Evolutionary conservation across 768 basidiomycete species (phyloP).

Genomic region (Tephrocybe sp.): DNA sequence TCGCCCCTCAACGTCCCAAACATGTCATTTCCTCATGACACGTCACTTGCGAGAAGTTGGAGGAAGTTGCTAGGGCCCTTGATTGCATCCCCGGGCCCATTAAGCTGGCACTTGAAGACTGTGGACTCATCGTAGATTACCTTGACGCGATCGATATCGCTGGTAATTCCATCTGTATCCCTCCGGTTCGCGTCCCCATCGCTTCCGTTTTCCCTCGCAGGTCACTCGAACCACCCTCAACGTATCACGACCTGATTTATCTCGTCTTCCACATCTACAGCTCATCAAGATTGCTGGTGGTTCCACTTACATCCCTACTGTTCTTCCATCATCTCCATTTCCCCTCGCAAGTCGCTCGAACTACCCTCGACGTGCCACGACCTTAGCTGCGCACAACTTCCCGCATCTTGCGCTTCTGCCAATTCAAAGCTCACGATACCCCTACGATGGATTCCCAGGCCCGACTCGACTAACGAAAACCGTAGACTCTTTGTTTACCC

Average conservation of each 20-base stretch:
- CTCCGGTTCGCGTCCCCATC: constrained; percentile 87
- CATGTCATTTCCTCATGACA: constrained; percentile 87
- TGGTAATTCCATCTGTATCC: constrained; percentile 91
- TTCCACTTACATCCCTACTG: no score
- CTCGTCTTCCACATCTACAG: no score
- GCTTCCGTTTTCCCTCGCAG: constrained; percentile 81
- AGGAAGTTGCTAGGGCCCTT: constrained; percentile 69
- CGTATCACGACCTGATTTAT: no score
- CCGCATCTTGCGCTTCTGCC: constrained; percentile 96
- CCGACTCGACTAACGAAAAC: constrained; percentile 81
- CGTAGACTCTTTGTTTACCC: constrained; percentile 92
- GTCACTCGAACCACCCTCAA: no score
- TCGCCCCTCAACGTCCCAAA: constrained; percentile 91
- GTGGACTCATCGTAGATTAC: constrained; percentile 78
- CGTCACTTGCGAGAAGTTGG: constrained; percentile 79
- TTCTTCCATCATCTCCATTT: no score
- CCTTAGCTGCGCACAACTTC: constrained; percentile 99
- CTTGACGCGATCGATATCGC: constrained; percentile 91
- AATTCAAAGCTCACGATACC: constrained; percentile 88
- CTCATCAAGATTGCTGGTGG: no score
- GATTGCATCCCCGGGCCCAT: constrained; percentile 75
- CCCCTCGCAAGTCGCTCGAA: no score
- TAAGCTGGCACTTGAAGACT: constrained; percentile 73
- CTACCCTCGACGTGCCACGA: constrained; percentile 96
- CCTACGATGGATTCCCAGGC: constrained; percentile 79